These are phyloP conservation scores for Sanghuangporus baumii DNA, from an alignment of 1,284 basidiomycete species.

Conservation along the genomic window DNA sequence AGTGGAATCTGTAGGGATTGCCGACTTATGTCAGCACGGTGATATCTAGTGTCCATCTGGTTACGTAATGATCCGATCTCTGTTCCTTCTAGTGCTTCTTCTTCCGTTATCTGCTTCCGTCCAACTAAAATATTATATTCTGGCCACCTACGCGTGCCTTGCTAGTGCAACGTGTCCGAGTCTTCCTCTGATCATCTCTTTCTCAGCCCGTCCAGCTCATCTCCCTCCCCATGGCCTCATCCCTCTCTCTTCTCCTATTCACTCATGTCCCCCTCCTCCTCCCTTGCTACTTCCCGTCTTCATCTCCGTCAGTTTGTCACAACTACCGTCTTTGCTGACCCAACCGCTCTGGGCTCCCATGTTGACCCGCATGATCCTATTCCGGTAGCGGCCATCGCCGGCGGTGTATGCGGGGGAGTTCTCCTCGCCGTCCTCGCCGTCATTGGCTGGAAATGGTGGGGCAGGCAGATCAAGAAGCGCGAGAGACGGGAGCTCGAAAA, in stretches of 20 bases:
- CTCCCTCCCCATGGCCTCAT: background rate
- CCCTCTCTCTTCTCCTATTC: background rate
- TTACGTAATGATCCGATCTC: background rate
- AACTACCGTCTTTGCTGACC: slow-evolving; percentile 12
- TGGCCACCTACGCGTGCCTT: background rate
- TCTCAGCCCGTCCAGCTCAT: background rate
- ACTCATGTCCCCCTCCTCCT: background rate
- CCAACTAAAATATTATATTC: background rate
- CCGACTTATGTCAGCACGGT: slow-evolving; percentile 1
- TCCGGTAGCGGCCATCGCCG: slow-evolving; percentile 46
- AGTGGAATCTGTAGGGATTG: slow-evolving; percentile 17
- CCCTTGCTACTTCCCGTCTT: background rate
- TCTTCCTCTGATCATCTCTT: background rate
- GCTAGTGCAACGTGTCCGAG: background rate
- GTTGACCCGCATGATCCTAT: slow-evolving; percentile 21
- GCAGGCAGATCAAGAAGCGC: slow-evolving; percentile 35
- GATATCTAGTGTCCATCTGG: background rate
- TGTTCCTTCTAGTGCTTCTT: background rate
- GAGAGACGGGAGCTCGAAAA: slow-evolving; percentile 28
- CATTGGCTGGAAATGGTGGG: slow-evolving; percentile 46
- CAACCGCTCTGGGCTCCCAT: background rate
- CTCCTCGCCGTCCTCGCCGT: slow-evolving; percentile 40
- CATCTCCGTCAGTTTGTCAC: slow-evolving; percentile 18
- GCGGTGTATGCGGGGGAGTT: slow-evolving; percentile 43
- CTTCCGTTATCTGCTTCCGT: background rate